A percentile compares a stretch with the other conserved stretches of the same genome.
phyloP scores from a whole-genome alignment of 768 basidiomycete genomes.

The Mycena amicta region DNA sequence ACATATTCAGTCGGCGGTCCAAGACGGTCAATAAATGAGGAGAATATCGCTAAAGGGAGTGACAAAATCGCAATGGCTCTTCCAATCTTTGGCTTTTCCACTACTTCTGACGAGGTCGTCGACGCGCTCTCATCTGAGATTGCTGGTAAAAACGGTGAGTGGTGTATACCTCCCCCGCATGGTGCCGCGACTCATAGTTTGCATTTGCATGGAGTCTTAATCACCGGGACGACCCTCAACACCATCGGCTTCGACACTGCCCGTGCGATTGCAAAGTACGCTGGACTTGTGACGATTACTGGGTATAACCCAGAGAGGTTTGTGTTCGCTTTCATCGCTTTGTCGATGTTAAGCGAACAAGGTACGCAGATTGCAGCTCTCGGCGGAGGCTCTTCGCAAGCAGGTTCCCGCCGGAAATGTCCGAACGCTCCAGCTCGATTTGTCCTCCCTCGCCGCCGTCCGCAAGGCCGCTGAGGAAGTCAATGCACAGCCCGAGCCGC shows the following conservation, averaged over 20 bases:
- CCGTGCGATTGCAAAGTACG: slow-evolving; percentile 4
- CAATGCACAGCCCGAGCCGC: slow-evolving; percentile 6
- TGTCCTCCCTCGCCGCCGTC: slow-evolving; percentile 4
- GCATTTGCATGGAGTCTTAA: slow-evolving; percentile 1
- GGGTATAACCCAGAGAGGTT: slow-evolving; percentile 2
- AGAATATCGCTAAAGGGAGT: too few species aligned
- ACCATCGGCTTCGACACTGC: background rate
- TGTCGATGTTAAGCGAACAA: background rate
- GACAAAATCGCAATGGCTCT: too few species aligned
- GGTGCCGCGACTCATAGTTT: background rate
- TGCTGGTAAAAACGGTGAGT: background rate
- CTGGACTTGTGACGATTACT: slow-evolving; percentile 4
- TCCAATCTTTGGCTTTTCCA: background rate
- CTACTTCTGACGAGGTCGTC: background rate
- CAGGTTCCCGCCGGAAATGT: background rate
- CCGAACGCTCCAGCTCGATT: slow-evolving; percentile 3
- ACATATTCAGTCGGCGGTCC: too few species aligned
- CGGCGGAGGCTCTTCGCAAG: background rate
- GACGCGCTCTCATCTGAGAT: background rate
- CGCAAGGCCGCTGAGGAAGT: slow-evolving; percentile 8
- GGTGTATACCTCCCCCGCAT: background rate
- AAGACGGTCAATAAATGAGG: too few species aligned
- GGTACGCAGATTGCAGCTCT: background rate
- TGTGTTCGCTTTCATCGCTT: background rate
- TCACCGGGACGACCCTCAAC: slow-evolving; percentile 3